Conservation (phyloP, 225 moss, liverwort and hornwort species). For the Pleurozium schreberi region DNA sequence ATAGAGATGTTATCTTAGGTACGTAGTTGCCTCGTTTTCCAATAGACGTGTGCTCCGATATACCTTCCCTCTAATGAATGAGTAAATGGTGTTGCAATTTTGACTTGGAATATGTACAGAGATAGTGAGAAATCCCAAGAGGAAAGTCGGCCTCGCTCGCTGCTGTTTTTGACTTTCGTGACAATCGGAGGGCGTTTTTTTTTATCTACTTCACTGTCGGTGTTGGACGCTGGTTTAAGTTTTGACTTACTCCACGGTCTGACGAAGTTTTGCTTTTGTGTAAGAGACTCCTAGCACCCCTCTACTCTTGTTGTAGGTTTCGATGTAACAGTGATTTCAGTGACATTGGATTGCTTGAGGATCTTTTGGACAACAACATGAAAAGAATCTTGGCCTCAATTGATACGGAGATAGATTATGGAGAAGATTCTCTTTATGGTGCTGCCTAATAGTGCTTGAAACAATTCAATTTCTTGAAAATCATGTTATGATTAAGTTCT, state of each 20-base stretch:
- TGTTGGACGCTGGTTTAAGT: conserved; percentile 4
- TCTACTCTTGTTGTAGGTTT: not conserved
- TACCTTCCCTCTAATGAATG: not conserved
- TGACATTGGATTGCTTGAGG: not conserved
- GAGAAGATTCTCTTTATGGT: not conserved
- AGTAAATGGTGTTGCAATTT: conserved; percentile 30
- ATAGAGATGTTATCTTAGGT: not conserved
- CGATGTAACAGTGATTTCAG: not conserved
- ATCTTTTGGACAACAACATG: not conserved
- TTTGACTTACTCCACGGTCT: not conserved
- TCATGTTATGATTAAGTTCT: not conserved
- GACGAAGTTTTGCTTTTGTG: not conserved
- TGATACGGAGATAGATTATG: not conserved
- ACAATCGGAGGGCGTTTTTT: conserved; percentile 25
- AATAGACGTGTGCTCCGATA: not conserved
- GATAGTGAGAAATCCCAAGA: conserved; percentile 36
- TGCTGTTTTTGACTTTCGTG: conserved; percentile 26
- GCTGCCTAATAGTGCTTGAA: not conserved
- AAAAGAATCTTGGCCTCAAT: not conserved
- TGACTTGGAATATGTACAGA: conserved; percentile 46
- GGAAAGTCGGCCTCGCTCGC: conserved; percentile 29
- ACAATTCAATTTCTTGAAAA: not conserved
- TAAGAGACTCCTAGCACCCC: not conserved
- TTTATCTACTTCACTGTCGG: not conserved
- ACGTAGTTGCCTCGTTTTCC: not conserved